Percentiles rank a stretch among this genome's conserved stretches.
phyloP scores from a whole-genome alignment of 345 rosid species.

The Eucalyptus shirleyi region DNA sequence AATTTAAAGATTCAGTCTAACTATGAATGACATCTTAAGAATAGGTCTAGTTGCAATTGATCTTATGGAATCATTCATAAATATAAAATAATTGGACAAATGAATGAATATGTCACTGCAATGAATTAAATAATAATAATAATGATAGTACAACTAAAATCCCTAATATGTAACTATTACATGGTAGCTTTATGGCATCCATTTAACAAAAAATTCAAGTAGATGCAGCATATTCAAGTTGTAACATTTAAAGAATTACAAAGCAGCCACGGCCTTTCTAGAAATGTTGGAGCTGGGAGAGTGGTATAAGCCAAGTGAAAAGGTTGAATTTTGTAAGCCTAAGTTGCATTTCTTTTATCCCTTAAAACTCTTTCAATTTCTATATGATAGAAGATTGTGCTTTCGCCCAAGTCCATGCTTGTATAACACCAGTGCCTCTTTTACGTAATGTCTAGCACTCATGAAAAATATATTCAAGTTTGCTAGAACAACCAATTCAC shows the following conservation, averaged over 20 bases:
- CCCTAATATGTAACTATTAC: too few relatives aligned
- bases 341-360: background rate
- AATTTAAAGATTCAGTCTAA: too few relatives aligned
- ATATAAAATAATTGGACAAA: too few relatives aligned
- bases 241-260: too few relatives aligned
- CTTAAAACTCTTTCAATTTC: background rate
- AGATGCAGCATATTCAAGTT: background rate
- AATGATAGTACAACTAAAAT: too few relatives aligned
- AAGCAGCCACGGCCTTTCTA: background rate
- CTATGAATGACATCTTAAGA: too few relatives aligned
- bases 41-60: too few relatives aligned
- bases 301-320: background rate
- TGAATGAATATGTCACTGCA: too few relatives aligned
- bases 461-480: background rate
- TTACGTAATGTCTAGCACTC: background rate
- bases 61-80: too few relatives aligned
- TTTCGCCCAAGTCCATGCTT: background rate
- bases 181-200: too few relatives aligned
- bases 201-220: too few relatives aligned
- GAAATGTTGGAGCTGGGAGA: background rate
- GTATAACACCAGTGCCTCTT: background rate
- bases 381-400: background rate
- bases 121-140: too few relatives aligned
- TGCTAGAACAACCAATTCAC: background rate
- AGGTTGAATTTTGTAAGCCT: background rate